phyloP scores from a whole-genome alignment of 1,284 basidiomycete species.

The Cryptococcus amylolentus region DNA sequence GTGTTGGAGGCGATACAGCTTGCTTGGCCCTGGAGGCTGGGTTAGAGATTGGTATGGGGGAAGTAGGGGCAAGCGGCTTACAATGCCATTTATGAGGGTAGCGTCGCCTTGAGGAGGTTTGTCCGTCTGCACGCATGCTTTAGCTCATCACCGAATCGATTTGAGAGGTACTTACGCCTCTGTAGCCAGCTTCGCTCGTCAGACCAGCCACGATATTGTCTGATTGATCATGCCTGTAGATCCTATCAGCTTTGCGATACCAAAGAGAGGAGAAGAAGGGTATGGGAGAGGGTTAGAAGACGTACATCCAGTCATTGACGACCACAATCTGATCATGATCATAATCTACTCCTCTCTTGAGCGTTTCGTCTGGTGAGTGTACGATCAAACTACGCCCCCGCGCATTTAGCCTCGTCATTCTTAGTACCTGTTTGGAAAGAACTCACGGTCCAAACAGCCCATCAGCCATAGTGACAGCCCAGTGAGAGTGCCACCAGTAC shows the following conservation, averaged over 20 bases:
- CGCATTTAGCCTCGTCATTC: neutral
- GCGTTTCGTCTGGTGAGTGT: constrained; percentile 21
- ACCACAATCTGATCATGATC: constrained; percentile 24
- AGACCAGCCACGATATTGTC: constrained; percentile 15
- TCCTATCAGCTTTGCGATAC: constrained; percentile 1
- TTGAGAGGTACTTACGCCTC: constrained; percentile 13
- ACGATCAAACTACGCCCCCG: constrained; percentile 15
- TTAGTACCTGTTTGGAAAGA: neutral
- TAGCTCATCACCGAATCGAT: neutral
- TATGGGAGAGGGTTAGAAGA: neutral
- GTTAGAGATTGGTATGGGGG: neutral
- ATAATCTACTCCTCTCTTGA: constrained; percentile 16
- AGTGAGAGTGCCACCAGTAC: constrained; percentile 39
- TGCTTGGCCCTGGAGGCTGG: constrained; percentile 2
- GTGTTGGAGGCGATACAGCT: neutral
- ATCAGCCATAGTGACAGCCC: constrained; percentile 26
- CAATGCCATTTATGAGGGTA: constrained; percentile 32
- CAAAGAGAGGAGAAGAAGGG: neutral
- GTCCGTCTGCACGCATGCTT: constrained; percentile 3
- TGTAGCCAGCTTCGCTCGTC: constrained; percentile 5
- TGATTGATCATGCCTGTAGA: constrained; percentile 20
- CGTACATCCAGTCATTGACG: constrained; percentile 29
- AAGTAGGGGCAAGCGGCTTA: constrained; percentile 1
- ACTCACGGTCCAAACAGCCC: constrained; percentile 25
- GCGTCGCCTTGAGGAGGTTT: constrained; percentile 21